Base-by-base conservation (phyloP, 2,329 filamentous ascomycete genomes). In the Fusarium sp. region DNA sequence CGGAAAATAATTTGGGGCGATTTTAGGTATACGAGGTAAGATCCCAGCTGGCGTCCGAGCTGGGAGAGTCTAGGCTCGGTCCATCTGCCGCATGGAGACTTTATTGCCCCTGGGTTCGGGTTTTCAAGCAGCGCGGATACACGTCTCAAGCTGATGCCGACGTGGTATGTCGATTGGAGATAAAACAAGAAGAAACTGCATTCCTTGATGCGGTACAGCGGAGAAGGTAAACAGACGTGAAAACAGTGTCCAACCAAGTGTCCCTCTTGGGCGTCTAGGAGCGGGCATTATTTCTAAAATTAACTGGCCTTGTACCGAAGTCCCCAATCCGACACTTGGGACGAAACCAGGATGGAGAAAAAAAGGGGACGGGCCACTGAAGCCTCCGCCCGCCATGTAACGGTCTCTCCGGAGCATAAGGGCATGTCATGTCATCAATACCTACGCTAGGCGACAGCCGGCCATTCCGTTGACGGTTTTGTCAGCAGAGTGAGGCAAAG, bases 361-460 rank as follows among this genome's bases (percentile, higher is more conserved):
- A 14, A 35, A 30, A n/a, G 46, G 35, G 50, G 15, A 32, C 24
- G 43, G 60, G 39, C 60, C 59, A 57, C 44, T 63, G 35, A 51
- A 65, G 52, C 62, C 46, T 65, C 53, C 43, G 45, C 35, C 52
- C 46, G 37, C 54, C 47, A 65, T 65, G 59, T 43, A 60, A 65
- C 62, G 60, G 62, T 58, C 46, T 52, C 54, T 13, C 62, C 62
- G 60, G 58, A 37, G 46, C 44, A 50, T 33, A 28, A 32, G 19
- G 26, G 33, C 44, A 32, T 58, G 53, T 58, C 44, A 32, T 58
- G 53, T 58, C 52, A 57, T 60, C 53, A 52, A 39, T 22, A 24
- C 24, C 4, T 24, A 47, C 64, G 56, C 52, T 62, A 57, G 58
- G 53, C 51, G 28, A 57, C 43, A 40, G 47, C 64, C 56, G 64